Conservation (phyloP, 2,329 filamentous ascomycete species). For the Penicillium sp. region DNA sequence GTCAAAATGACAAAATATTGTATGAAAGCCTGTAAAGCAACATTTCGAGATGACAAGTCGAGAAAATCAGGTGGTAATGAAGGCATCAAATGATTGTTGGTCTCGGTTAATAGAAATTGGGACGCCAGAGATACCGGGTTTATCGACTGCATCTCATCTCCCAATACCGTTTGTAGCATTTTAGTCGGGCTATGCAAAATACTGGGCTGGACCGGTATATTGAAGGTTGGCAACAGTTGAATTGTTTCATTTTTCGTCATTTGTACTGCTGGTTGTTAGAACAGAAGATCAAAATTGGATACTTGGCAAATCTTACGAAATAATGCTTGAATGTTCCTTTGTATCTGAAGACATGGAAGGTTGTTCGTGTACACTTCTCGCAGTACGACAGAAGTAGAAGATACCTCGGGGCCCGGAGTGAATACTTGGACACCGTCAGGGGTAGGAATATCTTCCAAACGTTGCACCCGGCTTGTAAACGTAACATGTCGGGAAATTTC, state of each 20-base stretch:
- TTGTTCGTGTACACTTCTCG: conserved; percentile 3
- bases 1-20: neutral
- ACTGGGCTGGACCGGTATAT: neutral
- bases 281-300: neutral
- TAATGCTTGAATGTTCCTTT: neutral
- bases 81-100: neutral
- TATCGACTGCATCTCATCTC: neutral
- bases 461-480: neutral
- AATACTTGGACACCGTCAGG: conserved; percentile 6
- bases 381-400: neutral
- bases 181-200: neutral
- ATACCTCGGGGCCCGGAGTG: conserved; percentile 1
- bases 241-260: neutral
- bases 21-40: neutral
- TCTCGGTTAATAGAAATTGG: neutral
- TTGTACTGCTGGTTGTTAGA: neutral
- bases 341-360: conserved; percentile 9
- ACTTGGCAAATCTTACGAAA: neutral
- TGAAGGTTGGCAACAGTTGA: neutral
- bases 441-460: conserved; percentile 5
- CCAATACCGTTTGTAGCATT: neutral
- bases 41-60: neutral
- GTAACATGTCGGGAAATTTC: conserved; percentile 8
- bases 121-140: neutral
- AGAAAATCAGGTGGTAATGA: neutral